Evolutionary conservation across 192 early-diverging fungal species (phyloP).

Genomic region (Gonapodya sp.): DNA sequence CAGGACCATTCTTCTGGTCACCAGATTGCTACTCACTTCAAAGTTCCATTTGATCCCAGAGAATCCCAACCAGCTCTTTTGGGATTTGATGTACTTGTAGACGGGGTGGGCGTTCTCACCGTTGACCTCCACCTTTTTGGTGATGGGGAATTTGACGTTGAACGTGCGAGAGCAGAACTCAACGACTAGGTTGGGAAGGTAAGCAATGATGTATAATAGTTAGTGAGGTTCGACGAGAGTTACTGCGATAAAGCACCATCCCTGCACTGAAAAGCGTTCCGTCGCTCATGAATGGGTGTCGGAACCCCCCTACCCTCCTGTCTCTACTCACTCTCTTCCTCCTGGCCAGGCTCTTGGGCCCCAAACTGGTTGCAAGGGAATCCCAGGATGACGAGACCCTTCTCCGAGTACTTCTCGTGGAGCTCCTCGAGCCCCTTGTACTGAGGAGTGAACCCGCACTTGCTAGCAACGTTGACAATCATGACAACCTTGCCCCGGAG

Average conservation of each 20-base stretch:
- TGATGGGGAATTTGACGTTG: conserved; percentile 72
- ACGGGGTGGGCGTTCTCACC: conserved; percentile 54
- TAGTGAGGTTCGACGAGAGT: too few relatives aligned
- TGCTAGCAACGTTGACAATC: conserved; percentile 51
- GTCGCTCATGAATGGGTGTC: too few relatives aligned
- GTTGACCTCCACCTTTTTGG: conserved; percentile 79
- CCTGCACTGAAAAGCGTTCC: too few relatives aligned
- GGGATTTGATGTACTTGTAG: conserved; percentile 50
- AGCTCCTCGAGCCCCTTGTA: conserved; percentile 46
- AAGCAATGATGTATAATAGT: too few relatives aligned
- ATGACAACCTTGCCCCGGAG: conserved; percentile 67
- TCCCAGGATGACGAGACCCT: conserved; percentile 77
- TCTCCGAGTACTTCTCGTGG: conserved; percentile 51
- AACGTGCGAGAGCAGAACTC: conserved; percentile 7
- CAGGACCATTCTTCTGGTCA: background rate
- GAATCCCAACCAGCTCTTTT: conserved; percentile 39
- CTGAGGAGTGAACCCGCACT: conserved; percentile 14
- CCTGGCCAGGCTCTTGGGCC: conserved; percentile 48
- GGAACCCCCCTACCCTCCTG: too few relatives aligned
- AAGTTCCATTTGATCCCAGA: conserved; percentile 74
- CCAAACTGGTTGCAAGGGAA: conserved; percentile 88
- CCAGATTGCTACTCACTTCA: conserved; percentile 19
- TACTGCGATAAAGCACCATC: too few relatives aligned
- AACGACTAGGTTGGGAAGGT: too few relatives aligned
- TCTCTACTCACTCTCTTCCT: conserved; percentile 14